Percentiles rank a stretch among this genome's conserved stretches.
Conservation (phyloP, 208 protist genomes). For the Trypanosomatidae sp. region DNA sequence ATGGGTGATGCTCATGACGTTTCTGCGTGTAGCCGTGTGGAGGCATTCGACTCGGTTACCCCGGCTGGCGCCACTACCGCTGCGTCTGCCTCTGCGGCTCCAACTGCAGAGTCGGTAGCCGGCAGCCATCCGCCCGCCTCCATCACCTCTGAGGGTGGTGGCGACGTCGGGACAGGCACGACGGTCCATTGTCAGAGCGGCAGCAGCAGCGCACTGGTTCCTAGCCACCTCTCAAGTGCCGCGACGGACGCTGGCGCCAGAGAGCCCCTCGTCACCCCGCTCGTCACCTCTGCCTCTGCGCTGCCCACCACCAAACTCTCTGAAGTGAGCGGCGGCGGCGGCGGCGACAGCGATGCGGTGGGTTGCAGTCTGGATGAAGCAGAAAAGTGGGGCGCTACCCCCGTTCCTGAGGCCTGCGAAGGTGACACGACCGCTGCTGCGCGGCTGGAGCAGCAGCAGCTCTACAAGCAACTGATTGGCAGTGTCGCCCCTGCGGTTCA, state of each 20-base stretch:
- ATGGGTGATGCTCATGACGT: not conserved
- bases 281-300: not conserved
- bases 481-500: constrained; percentile 31
- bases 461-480: constrained; percentile 29
- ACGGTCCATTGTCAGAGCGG: not conserved
- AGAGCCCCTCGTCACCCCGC: not conserved
- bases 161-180: not conserved
- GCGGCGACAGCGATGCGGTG: not conserved
- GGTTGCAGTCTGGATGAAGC: not conserved
- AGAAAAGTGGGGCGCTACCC: not conserved
- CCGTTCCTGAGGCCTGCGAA: not conserved
- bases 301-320: not conserved
- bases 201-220: not conserved
- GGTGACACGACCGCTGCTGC: not conserved
- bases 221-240: not conserved
- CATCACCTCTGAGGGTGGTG: not conserved
- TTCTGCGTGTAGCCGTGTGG: not conserved
- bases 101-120: not conserved
- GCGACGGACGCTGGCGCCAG: not conserved
- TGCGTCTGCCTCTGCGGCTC: not conserved
- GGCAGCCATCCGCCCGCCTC: not conserved
- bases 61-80: not conserved
- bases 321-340: not conserved
- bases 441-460: constrained; percentile 15
- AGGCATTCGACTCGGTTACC: not conserved